Percentiles rank a stretch among this genome's conserved stretches.
These are phyloP conservation scores for Aspergillus bridgeri DNA, from an alignment of 495 filamentous ascomycete species.

Conservation along the genomic window DNA sequence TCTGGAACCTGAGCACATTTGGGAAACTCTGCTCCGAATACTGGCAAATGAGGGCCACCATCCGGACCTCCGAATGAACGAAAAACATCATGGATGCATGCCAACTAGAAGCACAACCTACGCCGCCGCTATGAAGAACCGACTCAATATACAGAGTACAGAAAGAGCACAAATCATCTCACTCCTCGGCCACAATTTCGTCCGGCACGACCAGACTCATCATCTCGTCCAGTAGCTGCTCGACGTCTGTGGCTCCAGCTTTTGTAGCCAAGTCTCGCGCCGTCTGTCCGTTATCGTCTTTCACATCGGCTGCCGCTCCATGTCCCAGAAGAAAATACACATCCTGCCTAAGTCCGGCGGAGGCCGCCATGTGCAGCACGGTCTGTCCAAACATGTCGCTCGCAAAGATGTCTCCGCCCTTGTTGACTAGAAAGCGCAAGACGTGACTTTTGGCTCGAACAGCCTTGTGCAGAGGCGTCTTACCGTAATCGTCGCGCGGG, in stretches of 20 bases:
- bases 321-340: conserved; percentile 26
- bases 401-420: conserved; percentile 19
- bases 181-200: background rate
- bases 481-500: conserved; percentile 18
- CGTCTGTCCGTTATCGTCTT: conserved; percentile 18
- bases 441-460: conserved; percentile 27
- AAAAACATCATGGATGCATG: background rate
- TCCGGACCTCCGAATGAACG: background rate
- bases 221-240: conserved; percentile 8
- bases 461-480: conserved; percentile 31
- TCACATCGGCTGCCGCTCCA: conserved; percentile 16
- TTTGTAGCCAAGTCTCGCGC: conserved; percentile 13
- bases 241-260: conserved; percentile 7
- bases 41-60: background rate
- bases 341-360: conserved; percentile 22
- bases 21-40: background rate
- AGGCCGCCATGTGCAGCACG: conserved; percentile 30
- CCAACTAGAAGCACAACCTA: background rate
- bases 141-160: background rate
- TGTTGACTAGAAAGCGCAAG: conserved; percentile 23
- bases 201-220: background rate
- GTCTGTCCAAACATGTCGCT: conserved; percentile 30
- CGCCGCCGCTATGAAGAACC: background rate
- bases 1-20: background rate
- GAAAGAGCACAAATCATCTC: background rate